Conservation (phyloP, 2,329 filamentous ascomycete species). For the Arthrocladium fulminans region DNA sequence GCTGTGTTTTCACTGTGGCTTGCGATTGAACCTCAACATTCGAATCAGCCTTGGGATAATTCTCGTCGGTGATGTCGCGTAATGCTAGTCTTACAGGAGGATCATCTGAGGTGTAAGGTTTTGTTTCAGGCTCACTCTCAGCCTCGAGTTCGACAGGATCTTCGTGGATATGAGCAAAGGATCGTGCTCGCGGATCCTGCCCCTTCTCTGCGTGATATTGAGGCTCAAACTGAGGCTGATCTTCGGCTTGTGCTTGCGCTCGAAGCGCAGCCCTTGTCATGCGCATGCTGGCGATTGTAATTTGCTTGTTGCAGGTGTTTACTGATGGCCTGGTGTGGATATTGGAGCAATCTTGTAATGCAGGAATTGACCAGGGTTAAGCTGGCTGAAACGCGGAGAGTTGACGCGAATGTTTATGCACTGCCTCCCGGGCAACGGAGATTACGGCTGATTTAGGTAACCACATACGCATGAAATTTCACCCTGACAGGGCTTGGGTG, state of each 20-base stretch:
- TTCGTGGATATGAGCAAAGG: conserved; percentile 1
- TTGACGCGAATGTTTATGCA: no score
- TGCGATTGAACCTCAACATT: conserved; percentile 7
- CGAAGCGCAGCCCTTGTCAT: conserved; percentile 23
- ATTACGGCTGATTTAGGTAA: no score
- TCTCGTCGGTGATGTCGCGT: conserved; percentile 21
- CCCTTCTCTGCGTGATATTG: conserved; percentile 10
- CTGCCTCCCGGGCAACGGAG: no score
- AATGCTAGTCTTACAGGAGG: conserved; percentile 13
- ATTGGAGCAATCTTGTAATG: background rate
- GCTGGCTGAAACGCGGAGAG: background rate
- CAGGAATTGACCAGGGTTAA: background rate
- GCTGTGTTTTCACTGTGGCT: conserved; percentile 9
- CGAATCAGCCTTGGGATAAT: conserved; percentile 12
- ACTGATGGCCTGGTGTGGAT: background rate
- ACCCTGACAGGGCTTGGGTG: background rate
- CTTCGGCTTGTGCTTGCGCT: conserved; percentile 17
- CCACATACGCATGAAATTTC: no score
- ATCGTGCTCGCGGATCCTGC: background rate
- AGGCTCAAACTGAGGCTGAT: background rate
- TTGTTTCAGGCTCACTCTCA: conserved; percentile 1
- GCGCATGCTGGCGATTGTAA: conserved; percentile 20
- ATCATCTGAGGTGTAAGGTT: conserved; percentile 8
- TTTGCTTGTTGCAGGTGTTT: background rate
- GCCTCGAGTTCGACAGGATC: conserved; percentile 2